phyloP scores from a whole-genome alignment of 116 monocot species.

The Dioscorea cayenensis region DNA sequence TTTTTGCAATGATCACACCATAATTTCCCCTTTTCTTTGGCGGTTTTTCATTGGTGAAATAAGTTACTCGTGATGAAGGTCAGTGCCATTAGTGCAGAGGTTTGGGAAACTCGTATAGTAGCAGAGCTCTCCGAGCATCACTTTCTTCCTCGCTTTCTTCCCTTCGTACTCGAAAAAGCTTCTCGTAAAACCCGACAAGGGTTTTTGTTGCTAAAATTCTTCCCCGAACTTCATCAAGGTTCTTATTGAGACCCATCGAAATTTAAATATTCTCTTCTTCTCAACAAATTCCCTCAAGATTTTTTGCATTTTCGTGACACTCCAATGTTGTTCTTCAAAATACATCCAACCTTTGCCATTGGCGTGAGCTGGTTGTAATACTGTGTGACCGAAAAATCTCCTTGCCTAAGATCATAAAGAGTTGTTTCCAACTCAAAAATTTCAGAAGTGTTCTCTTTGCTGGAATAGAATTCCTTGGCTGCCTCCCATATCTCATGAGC shows the following conservation, averaged over 20 bases:
- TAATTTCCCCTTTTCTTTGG: not conserved
- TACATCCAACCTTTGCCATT: not conserved
- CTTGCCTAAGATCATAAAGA: not conserved
- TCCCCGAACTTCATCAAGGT: not conserved
- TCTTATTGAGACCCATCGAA: not conserved
- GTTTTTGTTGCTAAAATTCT: not conserved
- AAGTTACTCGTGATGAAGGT: too few relatives aligned
- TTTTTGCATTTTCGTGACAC: not conserved
- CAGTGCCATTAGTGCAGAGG: too few relatives aligned
- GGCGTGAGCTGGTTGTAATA: not conserved
- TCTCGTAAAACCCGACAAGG: not conserved
- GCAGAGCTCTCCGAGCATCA: not conserved
- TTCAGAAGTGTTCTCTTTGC: not conserved
- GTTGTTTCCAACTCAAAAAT: not conserved
- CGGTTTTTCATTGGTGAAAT: not conserved
- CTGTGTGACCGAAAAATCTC: not conserved
- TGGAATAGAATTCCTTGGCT: not conserved
- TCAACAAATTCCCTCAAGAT: not conserved
- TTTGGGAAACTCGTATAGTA: too few relatives aligned
- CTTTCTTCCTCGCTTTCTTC: not conserved
- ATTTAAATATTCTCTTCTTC: not conserved
- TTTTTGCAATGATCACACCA: not conserved
- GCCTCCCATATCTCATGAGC: not conserved
- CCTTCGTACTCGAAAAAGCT: not conserved
- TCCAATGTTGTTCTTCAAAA: not conserved